Base-by-base conservation (phyloP, 768 basidiomycete species). In the Suillus alpinus region DNA sequence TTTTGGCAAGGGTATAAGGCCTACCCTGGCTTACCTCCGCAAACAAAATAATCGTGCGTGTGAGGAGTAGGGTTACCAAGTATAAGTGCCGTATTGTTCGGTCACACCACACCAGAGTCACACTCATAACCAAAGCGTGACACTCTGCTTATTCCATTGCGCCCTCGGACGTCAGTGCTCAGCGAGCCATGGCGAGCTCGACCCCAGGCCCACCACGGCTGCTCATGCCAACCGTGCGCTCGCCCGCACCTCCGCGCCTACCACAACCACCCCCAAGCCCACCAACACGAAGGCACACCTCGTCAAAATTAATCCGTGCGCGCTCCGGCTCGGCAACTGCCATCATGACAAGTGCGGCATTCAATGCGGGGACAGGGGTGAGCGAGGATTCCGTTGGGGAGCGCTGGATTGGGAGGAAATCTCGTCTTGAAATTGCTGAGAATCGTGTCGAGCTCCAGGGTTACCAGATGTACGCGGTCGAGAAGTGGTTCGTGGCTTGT, bases 401-500 rank as follows among this genome's bases (percentile, higher is more conserved):
- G 46, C 69, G 70, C 37, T 84, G 83, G 82, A 72, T 84, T 18
- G 79, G 78, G 1, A 68, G 75, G 10, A 77, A 78, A 20, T 76
- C 77, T 52, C 76, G 73, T 53, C 84, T 87, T 62, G 79, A 81
- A 66, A 72, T 84, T 59, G 78, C 79, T 8, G 76, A 81, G 40
- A 78, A 82, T 37, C 72, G 74, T 18, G 65, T 86, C 50, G 75
- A 84, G 49, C 68, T 75, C 53, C 62, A 77, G 20, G 87, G 87
- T 1, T 92, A 86, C 74, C 92, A 93, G 75, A 79, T 94, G 59
- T 94, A 93, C 69, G 92, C 91, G 0, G 92, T 94, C 9, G 89
- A 94, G 78, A 89, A 89, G 72, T 94, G 92, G 91, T 44, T 37
- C n/a, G 20, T 62, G 51, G 47, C 49, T 51, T 56, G 34, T 44